These are phyloP conservation scores for Dictyophora rubrovolvata DNA, from an alignment of 768 basidiomycete genomes.

Conservation along the genomic window DNA sequence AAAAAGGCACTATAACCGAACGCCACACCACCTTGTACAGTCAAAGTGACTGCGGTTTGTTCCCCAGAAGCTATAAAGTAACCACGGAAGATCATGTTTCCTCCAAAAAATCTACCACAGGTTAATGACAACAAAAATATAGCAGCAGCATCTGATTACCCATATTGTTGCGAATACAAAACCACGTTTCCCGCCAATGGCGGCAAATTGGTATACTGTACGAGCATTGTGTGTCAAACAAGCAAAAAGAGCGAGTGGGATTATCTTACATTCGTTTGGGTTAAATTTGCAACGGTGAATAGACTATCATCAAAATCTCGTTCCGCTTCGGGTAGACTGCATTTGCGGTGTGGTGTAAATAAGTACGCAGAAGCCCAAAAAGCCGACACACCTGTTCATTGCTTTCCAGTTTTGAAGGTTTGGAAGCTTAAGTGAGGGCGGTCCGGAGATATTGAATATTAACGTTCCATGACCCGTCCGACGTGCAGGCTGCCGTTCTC, in stretches of 20 bases:
- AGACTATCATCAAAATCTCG: conserved; percentile 37
- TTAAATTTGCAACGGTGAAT: conserved; percentile 34
- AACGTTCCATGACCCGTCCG: conserved; percentile 24
- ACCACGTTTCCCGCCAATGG: conserved; percentile 33
- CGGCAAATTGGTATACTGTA: conserved; percentile 40
- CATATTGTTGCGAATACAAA: conserved; percentile 44
- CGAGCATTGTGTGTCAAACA: background rate
- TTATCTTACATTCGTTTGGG: conserved; percentile 33
- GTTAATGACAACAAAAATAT: background rate
- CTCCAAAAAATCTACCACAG: conserved; percentile 15
- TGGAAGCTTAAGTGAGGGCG: conserved; percentile 23
- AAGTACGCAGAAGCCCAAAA: background rate
- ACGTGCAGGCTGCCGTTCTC: conserved; percentile 15
- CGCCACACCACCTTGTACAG: conserved; percentile 35
- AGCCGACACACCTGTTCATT: conserved; percentile 27
- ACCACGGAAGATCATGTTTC: conserved; percentile 36
- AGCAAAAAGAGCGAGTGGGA: background rate
- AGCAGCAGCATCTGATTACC: conserved; percentile 18
- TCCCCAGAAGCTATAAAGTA: conserved; percentile 37
- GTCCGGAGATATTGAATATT: conserved; percentile 16
- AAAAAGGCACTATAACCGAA: conserved; percentile 44
- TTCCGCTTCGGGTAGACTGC: conserved; percentile 40
- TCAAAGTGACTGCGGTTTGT: conserved; percentile 33
- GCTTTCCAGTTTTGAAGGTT: conserved; percentile 35
- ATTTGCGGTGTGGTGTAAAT: conserved; percentile 13